Base-by-base conservation (phyloP, 2,329 filamentous ascomycete genomes). In the Eurotiales sp. region DNA sequence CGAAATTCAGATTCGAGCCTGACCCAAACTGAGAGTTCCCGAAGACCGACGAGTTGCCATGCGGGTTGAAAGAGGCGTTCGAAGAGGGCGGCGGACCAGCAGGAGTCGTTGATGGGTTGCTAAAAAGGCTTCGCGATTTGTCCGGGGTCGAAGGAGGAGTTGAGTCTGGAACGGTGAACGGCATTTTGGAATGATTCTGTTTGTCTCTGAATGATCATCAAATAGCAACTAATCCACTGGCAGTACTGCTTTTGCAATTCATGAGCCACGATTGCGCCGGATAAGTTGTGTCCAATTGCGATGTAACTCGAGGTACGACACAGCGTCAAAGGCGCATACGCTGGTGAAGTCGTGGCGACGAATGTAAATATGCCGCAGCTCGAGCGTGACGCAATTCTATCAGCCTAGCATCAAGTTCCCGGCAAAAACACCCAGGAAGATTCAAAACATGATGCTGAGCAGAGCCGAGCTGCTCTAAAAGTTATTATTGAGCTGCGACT, bases 61-160 rank as follows among this genome's bases (percentile, higher is more conserved):
- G 72, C 27, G 80, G 80, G 19, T 80, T 82, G 49, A 80, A 81
- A n/a, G 79, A 82, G 55, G 66, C 65, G 22, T n/a, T n/a, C n/a
- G 71, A 73, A 27, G 77, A 78, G 22, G 79, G 79, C 1, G 80
- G 80, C 52, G 72, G 74, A 36, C 79, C 80, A 42, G 77, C 78
- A 47, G 81, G 81, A 14, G 81, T 83, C 17, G 79, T 82, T 5
- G 81, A 82, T 40, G 77, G 71, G 56, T 71, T 65, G 51, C 65
- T 66, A 51, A 65, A 64, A 5, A 69, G 58, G 47, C 66, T 67
- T 41, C 65, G 63, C 21, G 63, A 63, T 56, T 67, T 72, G 15
- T 62, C 68, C 11, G 71, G 71, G 2, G 71, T 73, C 17, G 69
- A 66, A 2, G 69, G 67, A 6, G 67, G 63, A 23, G 64, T 69